Conservation (phyloP, 306 rosid species). For the Trichosanthes truncata region DNA sequence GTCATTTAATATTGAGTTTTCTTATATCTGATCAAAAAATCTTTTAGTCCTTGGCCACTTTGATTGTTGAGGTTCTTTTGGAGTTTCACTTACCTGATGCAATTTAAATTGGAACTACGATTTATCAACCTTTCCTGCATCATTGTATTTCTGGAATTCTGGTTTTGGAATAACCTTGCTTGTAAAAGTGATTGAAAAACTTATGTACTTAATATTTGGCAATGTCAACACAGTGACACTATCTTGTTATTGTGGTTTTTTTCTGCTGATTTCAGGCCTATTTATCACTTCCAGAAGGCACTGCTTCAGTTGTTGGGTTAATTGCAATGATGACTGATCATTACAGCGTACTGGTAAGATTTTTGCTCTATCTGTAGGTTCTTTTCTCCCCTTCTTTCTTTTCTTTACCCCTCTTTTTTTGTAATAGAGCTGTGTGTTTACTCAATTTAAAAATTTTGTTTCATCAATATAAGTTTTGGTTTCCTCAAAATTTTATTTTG, state of each 20-base stretch:
- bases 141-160: neutral
- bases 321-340: conserved; percentile 95
- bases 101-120: neutral
- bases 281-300: conserved; percentile 96
- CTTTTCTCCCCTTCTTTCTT: neutral
- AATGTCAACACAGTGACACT: neutral
- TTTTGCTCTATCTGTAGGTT: conserved; percentile 6
- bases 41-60: neutral
- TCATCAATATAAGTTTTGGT: neutral
- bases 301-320: conserved; percentile 91
- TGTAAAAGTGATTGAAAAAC: neutral
- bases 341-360: conserved; percentile 70
- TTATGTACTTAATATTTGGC: neutral
- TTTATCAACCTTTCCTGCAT: neutral
- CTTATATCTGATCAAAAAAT: neutral
- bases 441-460: neutral
- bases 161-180: neutral
- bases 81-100: neutral
- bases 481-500: neutral
- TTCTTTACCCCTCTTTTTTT: neutral
- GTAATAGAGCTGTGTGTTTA: conserved; percentile 8
- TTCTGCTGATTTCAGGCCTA: conserved; percentile 60
- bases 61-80: neutral
- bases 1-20: neutral
- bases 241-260: conserved; percentile 14